Base-by-base conservation (phyloP, 140 eudicot genomes). In the Stevia rebaudiana region DNA sequence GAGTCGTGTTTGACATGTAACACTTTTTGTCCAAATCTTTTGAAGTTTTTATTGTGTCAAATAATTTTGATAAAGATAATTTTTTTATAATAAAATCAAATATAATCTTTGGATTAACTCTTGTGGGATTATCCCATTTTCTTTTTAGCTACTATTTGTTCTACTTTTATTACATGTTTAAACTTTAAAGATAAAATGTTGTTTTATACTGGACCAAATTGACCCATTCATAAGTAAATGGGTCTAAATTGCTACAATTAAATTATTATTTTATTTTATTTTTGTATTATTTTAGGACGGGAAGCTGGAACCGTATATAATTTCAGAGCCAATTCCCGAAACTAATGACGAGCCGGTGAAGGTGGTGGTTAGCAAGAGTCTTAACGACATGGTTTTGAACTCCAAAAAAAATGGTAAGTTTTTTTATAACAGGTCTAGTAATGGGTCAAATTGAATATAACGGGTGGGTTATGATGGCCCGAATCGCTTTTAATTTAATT, bases 281-380 rank as follows among this genome's bases (percentile, higher is more conserved):
- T 9, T 44, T 47, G 63, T 15, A 3, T 42, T 41, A 72, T 36
- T 31, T 10, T 69, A 89, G 97, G 85, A 81, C 2, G 95, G 95
- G 23, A 71, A 64, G 41, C 49, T 83, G 30, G 74, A 79, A 72
- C 92, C 87, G 18, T 67, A 48, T 65, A 69, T 74, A 5, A 83
- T 66, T 59, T 89, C 97, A 0, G 80, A 86, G 55, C 79, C 87
- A 1, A 73, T 86, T 48, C 97, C 95, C 2, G 82, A 81, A 80
- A 84, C 75, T 3, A 89, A 86, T 19, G 68, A 89, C 47, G 95
- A 89, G 65, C 97, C 92, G 11, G 95, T 89, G 28, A 89, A 89
- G 81, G 97, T 89, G 79, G 95, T 86, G 9, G 97, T 89, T 47
- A 60, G 72, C 52, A 69, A 86, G 76, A 89, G 75, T 82, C 67